Conservation (phyloP, 2,329 filamentous ascomycete species). For the Elsinoe batatas region DNA sequence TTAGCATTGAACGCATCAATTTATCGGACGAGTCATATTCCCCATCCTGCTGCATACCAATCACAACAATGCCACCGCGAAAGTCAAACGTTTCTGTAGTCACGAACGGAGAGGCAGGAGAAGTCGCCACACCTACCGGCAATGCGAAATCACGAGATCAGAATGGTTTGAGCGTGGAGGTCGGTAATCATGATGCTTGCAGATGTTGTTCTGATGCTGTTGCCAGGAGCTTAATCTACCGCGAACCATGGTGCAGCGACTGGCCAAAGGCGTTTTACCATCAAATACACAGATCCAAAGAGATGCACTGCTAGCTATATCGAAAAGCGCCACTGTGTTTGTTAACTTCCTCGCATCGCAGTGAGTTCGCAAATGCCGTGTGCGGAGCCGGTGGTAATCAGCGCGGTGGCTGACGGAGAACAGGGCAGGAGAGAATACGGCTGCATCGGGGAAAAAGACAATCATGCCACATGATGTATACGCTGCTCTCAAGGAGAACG, state of each 20-base stretch:
- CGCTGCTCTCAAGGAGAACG: constrained; percentile 64
- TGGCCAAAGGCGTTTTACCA: constrained; percentile 71
- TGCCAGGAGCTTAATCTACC: constrained; percentile 64
- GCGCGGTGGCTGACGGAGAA: not conserved
- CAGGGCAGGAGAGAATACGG: constrained; percentile 65
- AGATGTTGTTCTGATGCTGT: constrained; percentile 14
- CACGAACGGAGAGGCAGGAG: constrained; percentile 29
- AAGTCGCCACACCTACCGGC: constrained; percentile 22
- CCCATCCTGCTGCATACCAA: not conserved
- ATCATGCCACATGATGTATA: constrained; percentile 68
- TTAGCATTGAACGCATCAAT: no score
- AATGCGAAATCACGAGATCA: constrained; percentile 17
- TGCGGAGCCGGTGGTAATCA: not conserved
- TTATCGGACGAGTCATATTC: not conserved
- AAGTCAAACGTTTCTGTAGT: constrained; percentile 37
- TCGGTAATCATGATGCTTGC: constrained; percentile 17
- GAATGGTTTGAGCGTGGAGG: constrained; percentile 34
- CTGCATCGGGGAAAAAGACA: constrained; percentile 62
- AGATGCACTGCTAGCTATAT: constrained; percentile 69
- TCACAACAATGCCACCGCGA: constrained; percentile 34
- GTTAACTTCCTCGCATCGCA: constrained; percentile 68
- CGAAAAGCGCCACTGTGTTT: constrained; percentile 74
- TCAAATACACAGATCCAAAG: constrained; percentile 75
- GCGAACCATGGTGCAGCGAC: constrained; percentile 68
- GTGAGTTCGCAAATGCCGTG: constrained; percentile 40